A percentile compares a stretch with the other conserved stretches of the same genome.
Evolutionary conservation across 495 filamentous ascomycete genomes (phyloP).

Genomic region (Penicillium diatomitis): DNA sequence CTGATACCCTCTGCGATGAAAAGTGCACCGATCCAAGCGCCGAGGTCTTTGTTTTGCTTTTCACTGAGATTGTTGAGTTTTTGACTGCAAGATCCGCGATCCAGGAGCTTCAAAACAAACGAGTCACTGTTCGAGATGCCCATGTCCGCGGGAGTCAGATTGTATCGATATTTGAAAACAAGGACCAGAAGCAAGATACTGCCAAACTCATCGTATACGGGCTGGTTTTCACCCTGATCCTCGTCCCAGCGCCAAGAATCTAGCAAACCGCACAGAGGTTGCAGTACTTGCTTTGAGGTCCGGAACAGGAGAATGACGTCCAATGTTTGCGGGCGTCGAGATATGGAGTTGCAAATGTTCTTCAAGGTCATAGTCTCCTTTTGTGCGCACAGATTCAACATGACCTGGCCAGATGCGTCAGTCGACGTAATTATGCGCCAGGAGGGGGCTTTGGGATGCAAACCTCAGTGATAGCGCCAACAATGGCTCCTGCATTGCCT

Average conservation of each 20-base stretch:
- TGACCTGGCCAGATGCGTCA: constrained; percentile 45
- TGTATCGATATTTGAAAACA: constrained; percentile 76
- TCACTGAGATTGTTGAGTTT: constrained; percentile 57
- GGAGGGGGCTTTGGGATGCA: neutral
- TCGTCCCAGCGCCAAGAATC: constrained; percentile 92
- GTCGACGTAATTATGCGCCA: neutral
- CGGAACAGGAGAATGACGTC: constrained; percentile 86
- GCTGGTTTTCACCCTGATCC: constrained; percentile 88
- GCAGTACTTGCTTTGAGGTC: constrained; percentile 61
- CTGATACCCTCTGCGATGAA: constrained; percentile 76
- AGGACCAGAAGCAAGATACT: constrained; percentile 76
- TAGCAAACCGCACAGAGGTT: constrained; percentile 75
- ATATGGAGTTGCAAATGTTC: constrained; percentile 69
- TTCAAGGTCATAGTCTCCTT: constrained; percentile 91
- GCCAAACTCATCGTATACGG: constrained; percentile 94
- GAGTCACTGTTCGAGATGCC: constrained; percentile 52
- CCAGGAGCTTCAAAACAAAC: constrained; percentile 72
- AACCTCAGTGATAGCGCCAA: constrained; percentile 73
- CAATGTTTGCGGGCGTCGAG: constrained; percentile 64
- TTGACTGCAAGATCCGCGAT: constrained; percentile 50
- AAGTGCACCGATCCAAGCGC: constrained; percentile 77
- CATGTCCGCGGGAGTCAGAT: constrained; percentile 58
- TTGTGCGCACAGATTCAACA: constrained; percentile 64
- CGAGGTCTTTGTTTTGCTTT: constrained; percentile 68
- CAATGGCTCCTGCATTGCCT: constrained; percentile 87